A percentile compares a stretch with the other conserved stretches of the same genome.
phyloP scores from a whole-genome alignment of 495 filamentous ascomycete species.

The Parmelia sp. region DNA sequence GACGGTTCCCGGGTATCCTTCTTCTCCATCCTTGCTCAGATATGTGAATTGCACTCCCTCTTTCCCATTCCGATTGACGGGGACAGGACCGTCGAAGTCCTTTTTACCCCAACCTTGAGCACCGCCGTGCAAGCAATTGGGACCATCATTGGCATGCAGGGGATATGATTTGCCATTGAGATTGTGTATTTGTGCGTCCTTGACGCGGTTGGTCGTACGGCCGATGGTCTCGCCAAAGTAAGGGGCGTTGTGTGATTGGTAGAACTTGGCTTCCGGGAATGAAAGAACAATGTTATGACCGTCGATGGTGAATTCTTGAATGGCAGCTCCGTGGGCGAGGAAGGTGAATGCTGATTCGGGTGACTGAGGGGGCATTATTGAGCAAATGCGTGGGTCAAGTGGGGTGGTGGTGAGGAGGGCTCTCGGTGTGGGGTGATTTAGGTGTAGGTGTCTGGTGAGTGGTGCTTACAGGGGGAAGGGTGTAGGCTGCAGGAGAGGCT shows the following conservation, averaged over 20 bases:
- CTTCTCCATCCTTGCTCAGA: conserved; percentile 66
- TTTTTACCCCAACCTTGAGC: conserved; percentile 76
- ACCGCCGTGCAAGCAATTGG: conserved; percentile 80
- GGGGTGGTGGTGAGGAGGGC: not conserved
- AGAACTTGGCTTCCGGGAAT: conserved; percentile 67
- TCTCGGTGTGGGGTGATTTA: not conserved
- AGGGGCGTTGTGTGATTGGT: conserved; percentile 64
- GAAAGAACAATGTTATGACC: conserved; percentile 79
- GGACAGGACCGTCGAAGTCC: conserved; percentile 68
- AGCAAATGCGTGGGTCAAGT: not conserved
- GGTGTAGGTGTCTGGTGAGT: not conserved
- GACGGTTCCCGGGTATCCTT: conserved; percentile 81
- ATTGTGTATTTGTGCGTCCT: conserved; percentile 58
- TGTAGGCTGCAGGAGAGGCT: not conserved
- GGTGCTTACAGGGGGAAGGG: not conserved
- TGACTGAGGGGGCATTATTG: conserved; percentile 9
- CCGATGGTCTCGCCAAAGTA: conserved; percentile 94
- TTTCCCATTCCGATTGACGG: conserved; percentile 59
- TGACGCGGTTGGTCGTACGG: conserved; percentile 82
- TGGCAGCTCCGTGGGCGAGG: conserved; percentile 78
- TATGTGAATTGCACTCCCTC: conserved; percentile 74
- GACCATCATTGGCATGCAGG: conserved; percentile 66
- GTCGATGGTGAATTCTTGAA: conserved; percentile 72
- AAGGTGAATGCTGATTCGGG: conserved; percentile 50
- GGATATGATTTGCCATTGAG: conserved; percentile 67